Evolutionary conservation across 345 rosid species (phyloP).

Genomic region (Salix dunnii): DNA sequence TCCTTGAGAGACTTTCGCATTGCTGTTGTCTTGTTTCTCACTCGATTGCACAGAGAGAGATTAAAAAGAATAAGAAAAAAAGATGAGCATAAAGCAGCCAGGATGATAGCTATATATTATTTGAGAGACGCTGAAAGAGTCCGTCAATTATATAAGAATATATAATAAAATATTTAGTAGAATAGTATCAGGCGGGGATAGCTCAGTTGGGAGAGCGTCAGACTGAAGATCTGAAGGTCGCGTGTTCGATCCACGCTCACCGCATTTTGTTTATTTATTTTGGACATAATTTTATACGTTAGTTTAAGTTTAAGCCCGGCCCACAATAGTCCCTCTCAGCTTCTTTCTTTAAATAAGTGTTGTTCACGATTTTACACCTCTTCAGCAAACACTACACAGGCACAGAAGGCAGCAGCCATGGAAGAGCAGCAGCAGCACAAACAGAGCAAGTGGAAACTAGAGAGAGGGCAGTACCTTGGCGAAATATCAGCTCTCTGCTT

Average conservation of each 20-base stretch:
- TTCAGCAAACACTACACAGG: not conserved
- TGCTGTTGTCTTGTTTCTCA: not conserved
- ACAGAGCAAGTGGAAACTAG: conserved; percentile 39
- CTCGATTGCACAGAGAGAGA: not conserved
- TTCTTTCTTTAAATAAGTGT: not conserved
- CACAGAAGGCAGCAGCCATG: conserved; percentile 32
- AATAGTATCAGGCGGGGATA: conserved; percentile 73
- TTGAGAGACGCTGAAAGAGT: not conserved
- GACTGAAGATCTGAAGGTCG: conserved; percentile 99
- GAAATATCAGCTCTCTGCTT: conserved; percentile 80
- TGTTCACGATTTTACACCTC: not conserved
- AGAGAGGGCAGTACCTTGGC: conserved; percentile 64
- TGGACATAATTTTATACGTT: too few species aligned
- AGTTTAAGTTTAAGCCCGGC: not conserved
- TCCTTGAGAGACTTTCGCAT: conserved; percentile 56
- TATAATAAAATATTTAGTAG: too few species aligned
- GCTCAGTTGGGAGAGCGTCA: conserved; percentile 99
- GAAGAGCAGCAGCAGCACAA: conserved; percentile 30
- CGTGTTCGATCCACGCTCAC: conserved; percentile 97
- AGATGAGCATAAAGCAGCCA: not conserved
- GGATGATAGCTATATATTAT: too few species aligned
- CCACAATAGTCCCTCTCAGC: not conserved
- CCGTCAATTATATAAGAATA: too few species aligned
- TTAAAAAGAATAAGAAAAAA: too few species aligned
- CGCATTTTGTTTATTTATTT: conserved; percentile 30